These are phyloP conservation scores for Microstroma glucosiphilum DNA, from an alignment of 1,284 basidiomycete genomes.

Conservation along the genomic window DNA sequence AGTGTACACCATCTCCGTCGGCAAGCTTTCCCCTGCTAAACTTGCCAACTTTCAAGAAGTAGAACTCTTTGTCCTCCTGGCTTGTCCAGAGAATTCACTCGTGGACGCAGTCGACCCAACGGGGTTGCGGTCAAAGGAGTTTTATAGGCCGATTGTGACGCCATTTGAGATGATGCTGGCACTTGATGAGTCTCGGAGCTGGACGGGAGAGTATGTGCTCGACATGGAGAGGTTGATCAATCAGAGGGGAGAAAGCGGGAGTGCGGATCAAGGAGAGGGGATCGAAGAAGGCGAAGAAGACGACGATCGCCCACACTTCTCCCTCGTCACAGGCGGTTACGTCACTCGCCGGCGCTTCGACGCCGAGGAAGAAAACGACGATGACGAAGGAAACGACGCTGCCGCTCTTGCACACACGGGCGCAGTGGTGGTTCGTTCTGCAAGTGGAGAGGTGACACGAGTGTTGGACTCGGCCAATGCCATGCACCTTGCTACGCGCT, in stretches of 20 bases:
- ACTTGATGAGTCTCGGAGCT: slow-evolving; percentile 55
- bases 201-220: slow-evolving; percentile 61
- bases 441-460: slow-evolving; percentile 51
- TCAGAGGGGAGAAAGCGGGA: slow-evolving; percentile 15
- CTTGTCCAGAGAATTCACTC: slow-evolving; percentile 87
- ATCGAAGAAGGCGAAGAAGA: slow-evolving; percentile 15
- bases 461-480: slow-evolving; percentile 49
- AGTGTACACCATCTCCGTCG: slow-evolving; percentile 84
- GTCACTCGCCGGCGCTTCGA: slow-evolving; percentile 67
- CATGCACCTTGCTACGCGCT: slow-evolving; percentile 64
- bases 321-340: slow-evolving; percentile 78
- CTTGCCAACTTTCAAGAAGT: slow-evolving; percentile 94
- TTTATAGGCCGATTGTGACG: slow-evolving; percentile 81
- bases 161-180: slow-evolving; percentile 87
- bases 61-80: slow-evolving; percentile 89
- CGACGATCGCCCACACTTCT: slow-evolving; percentile 63
- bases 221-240: slow-evolving; percentile 61
- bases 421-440: slow-evolving; percentile 1
- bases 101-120: slow-evolving; percentile 59
- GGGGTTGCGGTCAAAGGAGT: slow-evolving; percentile 62
- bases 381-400: slow-evolving; percentile 24
- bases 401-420: slow-evolving; percentile 9
- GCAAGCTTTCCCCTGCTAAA: slow-evolving; percentile 90
- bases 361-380: background rate
- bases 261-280: slow-evolving; percentile 14